These are phyloP conservation scores for Clausena lansium DNA, from an alignment of 345 rosid species.

Conservation along the genomic window DNA sequence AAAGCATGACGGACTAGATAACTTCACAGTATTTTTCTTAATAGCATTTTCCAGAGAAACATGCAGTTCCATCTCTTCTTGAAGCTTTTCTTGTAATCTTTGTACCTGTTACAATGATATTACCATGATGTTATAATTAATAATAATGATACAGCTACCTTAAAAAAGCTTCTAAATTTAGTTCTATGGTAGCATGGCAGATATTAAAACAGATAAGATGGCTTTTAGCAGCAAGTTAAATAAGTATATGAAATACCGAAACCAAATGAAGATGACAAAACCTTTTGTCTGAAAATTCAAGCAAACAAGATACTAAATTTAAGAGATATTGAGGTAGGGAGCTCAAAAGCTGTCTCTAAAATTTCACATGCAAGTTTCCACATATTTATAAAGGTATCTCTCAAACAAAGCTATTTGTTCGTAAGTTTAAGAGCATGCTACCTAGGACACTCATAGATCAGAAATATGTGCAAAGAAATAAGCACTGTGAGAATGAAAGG, in stretches of 20 bases:
- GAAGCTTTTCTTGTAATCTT: slow-evolving; percentile 63
- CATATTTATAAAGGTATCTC: background rate
- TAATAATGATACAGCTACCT: background rate
- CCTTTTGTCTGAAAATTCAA: background rate
- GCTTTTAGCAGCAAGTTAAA: background rate
- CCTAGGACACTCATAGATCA: background rate
- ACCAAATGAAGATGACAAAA: background rate
- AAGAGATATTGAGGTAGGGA: background rate
- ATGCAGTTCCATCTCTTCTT: slow-evolving; percentile 69
- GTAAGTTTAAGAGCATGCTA: background rate
- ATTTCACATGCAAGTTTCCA: background rate
- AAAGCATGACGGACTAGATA: slow-evolving; percentile 44
- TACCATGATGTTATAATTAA: background rate
- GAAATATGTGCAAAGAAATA: background rate
- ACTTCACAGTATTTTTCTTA: slow-evolving; percentile 48
- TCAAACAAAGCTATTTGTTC: background rate
- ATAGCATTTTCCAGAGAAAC: slow-evolving; percentile 51
- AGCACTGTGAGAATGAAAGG: background rate
- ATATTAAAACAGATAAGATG: background rate
- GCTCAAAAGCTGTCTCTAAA: background rate
- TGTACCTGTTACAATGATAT: slow-evolving; percentile 51
- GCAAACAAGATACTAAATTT: background rate
- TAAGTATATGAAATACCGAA: background rate
- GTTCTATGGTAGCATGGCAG: background rate
- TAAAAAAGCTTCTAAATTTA: background rate